Percentiles rank a stretch among this genome's conserved stretches.
These are phyloP conservation scores for Jatropha multifida DNA, from an alignment of 441 rosid genomes.

Conservation along the genomic window DNA sequence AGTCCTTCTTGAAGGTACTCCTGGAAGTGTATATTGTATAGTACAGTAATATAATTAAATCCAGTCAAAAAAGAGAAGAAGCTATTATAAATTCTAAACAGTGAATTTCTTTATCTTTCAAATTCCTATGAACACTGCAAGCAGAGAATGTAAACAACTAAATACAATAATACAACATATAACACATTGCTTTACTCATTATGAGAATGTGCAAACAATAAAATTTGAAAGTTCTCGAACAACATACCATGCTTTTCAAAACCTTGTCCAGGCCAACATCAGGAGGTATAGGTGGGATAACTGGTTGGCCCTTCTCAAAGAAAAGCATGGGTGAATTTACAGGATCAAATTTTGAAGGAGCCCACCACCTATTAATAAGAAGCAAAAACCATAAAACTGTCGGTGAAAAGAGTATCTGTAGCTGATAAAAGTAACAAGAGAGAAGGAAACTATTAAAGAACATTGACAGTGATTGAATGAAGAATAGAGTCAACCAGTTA, in stretches of 20 bases:
- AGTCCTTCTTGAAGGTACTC: neutral
- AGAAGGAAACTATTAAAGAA: neutral
- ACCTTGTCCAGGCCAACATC: constrained; percentile 66
- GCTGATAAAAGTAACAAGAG: neutral
- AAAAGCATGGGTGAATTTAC: constrained; percentile 85
- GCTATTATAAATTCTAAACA: neutral
- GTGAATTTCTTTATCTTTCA: neutral
- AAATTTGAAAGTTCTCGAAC: neutral
- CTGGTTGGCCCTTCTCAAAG: constrained; percentile 67
- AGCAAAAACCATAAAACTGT: constrained; percentile 8
- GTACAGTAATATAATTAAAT: neutral
- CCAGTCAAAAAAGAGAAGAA: neutral
- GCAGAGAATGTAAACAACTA: neutral
- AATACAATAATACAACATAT: neutral
- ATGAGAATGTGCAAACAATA: neutral
- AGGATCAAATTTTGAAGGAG: constrained; percentile 89
- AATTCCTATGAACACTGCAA: neutral
- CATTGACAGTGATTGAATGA: neutral
- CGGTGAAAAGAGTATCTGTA: neutral
- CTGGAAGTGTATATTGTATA: neutral
- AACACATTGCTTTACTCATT: neutral
- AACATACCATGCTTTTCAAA: constrained; percentile 64
- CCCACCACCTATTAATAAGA: constrained; percentile 76
- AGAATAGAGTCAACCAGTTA: constrained; percentile 6
- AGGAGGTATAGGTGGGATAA: constrained; percentile 67